These are phyloP conservation scores for Trypanosoma cruzi DNA, from an alignment of 208 protist species.

Conservation along the genomic window DNA sequence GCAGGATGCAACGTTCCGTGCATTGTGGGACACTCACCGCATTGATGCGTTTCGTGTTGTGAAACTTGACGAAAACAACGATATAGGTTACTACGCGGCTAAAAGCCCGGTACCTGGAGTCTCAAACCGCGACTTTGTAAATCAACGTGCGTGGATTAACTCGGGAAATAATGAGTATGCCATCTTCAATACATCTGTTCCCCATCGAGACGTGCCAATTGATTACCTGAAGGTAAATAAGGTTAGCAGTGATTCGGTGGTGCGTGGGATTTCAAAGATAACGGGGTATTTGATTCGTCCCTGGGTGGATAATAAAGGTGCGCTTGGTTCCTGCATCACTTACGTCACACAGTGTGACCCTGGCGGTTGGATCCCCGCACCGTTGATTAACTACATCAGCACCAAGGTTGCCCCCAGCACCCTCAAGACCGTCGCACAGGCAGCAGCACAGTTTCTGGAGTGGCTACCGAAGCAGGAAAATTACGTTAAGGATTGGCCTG, in stretches of 20 bases:
- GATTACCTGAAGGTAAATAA: constrained; percentile 51
- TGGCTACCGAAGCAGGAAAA: constrained; percentile 70
- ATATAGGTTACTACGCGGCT: constrained; percentile 92
- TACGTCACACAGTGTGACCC: constrained; percentile 90
- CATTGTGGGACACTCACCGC: constrained; percentile 75
- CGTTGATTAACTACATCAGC: constrained; percentile 77
- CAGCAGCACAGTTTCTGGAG: constrained; percentile 45
- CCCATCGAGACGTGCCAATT: constrained; percentile 50
- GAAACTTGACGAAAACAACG: constrained; percentile 65
- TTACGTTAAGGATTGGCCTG: constrained; percentile 70
- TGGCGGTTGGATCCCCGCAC: constrained; percentile 78
- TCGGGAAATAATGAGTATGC: constrained; percentile 73
- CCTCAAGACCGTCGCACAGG: constrained; percentile 47
- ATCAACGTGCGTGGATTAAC: constrained; percentile 88
- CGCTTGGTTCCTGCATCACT: constrained; percentile 59
- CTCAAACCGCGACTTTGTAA: constrained; percentile 89
- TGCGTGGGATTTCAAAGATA: constrained; percentile 76
- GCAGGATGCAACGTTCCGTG: constrained; percentile 83
- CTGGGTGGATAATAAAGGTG: constrained; percentile 48
- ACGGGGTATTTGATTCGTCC: constrained; percentile 88
- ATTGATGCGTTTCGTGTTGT: constrained; percentile 77
- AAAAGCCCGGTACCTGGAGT: constrained; percentile 74
- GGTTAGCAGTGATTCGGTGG: constrained; percentile 49
- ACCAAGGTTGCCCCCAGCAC: constrained; percentile 84
- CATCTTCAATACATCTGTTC: constrained; percentile 92